Base-by-base conservation (phyloP, 371 early-diverging fungal genomes). In the Dinochytrium kinnereticum region DNA sequence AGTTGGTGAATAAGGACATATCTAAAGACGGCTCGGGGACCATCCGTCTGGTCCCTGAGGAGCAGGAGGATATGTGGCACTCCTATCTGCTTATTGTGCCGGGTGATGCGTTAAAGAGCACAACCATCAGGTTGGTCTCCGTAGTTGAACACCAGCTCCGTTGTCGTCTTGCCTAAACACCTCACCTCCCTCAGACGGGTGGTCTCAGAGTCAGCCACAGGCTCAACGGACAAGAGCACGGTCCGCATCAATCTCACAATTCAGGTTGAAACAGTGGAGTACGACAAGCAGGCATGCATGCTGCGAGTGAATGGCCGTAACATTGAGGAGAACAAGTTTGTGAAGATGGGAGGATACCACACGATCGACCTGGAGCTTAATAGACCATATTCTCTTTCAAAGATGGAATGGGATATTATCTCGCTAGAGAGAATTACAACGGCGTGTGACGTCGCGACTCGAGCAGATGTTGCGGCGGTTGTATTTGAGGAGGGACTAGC, bases 51-150 rank as follows among this genome's bases (percentile, higher is more conserved):
- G 72, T 81, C 15, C 93, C 98, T 5, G 97, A 98, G 78, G 96
- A 98, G 76, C 78, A 90, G 55, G 98, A 98, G 79, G 99, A 97
- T 82, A 95, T 98, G 94, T 98, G 99, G 98, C 96, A 96, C 81
- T 89, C 66, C 15, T 98, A 97, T 86, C 97, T 98, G 82, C 85
- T 98, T 50, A 91, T 98, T 64, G 83, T 88, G 19, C 87, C 89
- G 71, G 95, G 93, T 57, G 99, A 98, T 86, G 84, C 86, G 75
- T 86, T 98, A 64, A 87, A 90, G 76, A 94, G 95, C 10, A 88
- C 93, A 1, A 95, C 98, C 10, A 84, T 96, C 72, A 89, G 97
- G 94, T 94, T 86, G 49, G 57, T 24, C 59, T 13, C 3, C n/a
- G 5, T 33, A 7, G 50, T 19, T 66, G 36, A 19, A 21, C 17